A percentile compares a stretch with the other conserved stretches of the same genome.
phyloP scores from a whole-genome alignment of 1,284 basidiomycete species.

The Ceratobasidium sp. region DNA sequence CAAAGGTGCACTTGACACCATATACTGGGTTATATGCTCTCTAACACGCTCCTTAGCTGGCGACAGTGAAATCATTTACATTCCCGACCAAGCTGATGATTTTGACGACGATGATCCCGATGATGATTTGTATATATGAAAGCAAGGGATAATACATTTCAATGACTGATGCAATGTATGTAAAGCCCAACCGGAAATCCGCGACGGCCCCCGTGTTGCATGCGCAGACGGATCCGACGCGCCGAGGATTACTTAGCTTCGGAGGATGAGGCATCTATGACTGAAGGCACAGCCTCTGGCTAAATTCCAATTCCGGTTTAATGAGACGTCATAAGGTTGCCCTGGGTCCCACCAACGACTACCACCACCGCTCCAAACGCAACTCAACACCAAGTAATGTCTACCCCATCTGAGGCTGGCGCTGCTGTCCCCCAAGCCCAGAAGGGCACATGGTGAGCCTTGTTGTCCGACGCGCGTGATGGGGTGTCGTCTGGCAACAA shows the following conservation, averaged over 20 bases:
- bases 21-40: constrained; percentile 48
- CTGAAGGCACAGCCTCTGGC: constrained; percentile 15
- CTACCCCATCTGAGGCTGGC: constrained; percentile 36
- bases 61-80: constrained; percentile 63
- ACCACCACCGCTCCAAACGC: constrained; percentile 15
- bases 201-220: background rate
- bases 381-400: constrained; percentile 20
- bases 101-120: constrained; percentile 89
- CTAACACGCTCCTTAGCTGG: constrained; percentile 43
- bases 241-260: background rate
- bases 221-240: background rate
- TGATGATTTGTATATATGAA: constrained; percentile 79
- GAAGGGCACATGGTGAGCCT: constrained; percentile 65
- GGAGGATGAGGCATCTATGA: background rate
- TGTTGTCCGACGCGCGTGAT: constrained; percentile 6
- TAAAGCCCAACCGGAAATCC: constrained; percentile 15
- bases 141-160: background rate
- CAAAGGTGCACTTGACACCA: constrained; percentile 48
- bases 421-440: constrained; percentile 72
- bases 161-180: background rate
- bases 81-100: constrained; percentile 86
- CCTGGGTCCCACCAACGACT: constrained; percentile 29
- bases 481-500: background rate
- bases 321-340: constrained; percentile 37
- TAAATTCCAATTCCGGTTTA: background rate